Evolutionary conservation across 2,329 filamentous ascomycete genomes (phyloP), one percentile per base, ranked within the genome.

Genomic region (Hypoxylon sp.): DNA sequence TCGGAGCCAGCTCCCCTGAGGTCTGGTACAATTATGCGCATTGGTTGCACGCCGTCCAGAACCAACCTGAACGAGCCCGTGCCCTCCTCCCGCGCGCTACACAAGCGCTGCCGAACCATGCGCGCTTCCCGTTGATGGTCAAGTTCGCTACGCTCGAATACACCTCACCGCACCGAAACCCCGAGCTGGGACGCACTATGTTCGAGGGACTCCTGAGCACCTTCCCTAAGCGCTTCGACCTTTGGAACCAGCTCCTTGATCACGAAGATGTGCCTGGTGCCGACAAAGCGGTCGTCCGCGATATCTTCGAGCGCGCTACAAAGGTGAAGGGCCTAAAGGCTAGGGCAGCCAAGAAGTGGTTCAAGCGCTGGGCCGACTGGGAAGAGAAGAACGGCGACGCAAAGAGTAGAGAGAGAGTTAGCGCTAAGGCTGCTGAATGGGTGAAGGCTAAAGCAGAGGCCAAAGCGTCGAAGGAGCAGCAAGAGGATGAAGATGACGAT

Each of bases 1-100:
- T 94, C 66, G 93, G 96, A 77, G 91, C 92, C 70, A 90, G 91
- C 72, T 89, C 91, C 5, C 91, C 93, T 9, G 88, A 90, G 59
- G 90, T 98, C 73, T 99, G 94, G 93, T 86, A 92, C 80, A 98
- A 98, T 84, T 98, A 98, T 81, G 95, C 94, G 24, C 92, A 92
- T 75, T 98, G 98, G 86, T 86, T 99, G 62, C 92, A 97, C 82
- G 90, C 91, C 66, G 92, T 89, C 0, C 82, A 88, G 66, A 84
- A 87, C 64, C 86, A 91, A 10, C 88, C 94, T 0, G 91, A 91
- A n/a, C 88, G 90, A 6, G 92, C 91, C 3, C 91, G 94, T 61
- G 89, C 89, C 0, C 88, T 99, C 13, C 88, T 98, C 5, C 86
- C 91, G 2, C 92, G 95, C 46, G 95, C 96, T 14, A 90, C 92